Percentiles rank a stretch among this genome's conserved stretches.
Conservation (phyloP, 1,284 basidiomycete genomes). For the Ceratobasidium sp. region DNA sequence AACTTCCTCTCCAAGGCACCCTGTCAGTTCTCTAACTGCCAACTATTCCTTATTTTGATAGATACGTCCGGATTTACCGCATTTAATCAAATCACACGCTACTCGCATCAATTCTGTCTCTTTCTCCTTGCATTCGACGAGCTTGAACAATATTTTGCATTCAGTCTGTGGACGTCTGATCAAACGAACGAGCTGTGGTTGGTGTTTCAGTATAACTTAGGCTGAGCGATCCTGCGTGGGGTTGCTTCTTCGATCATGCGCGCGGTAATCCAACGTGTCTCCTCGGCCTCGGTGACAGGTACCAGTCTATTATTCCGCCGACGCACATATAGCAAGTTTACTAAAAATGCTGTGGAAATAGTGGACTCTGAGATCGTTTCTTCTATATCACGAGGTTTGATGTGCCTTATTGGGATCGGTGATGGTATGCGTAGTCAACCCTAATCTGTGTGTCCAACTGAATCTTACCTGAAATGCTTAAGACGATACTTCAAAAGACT, state of each 20-base stretch:
- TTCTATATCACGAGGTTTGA: conserved; percentile 83
- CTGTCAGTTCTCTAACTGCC: not conserved
- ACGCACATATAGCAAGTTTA: conserved; percentile 30
- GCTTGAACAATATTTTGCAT: not conserved
- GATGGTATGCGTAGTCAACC: conserved; percentile 70
- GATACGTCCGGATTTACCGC: conserved; percentile 27
- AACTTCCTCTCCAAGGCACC: not conserved
- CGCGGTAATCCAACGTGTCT: conserved; percentile 82
- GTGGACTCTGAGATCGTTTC: conserved; percentile 82
- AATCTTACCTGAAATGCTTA: conserved; percentile 51
- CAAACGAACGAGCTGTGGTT: not conserved
- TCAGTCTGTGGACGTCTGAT: not conserved
- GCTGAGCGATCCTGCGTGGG: not conserved
- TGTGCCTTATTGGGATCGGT: conserved; percentile 91
- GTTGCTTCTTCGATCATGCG: conserved; percentile 66
- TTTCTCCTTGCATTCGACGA: not conserved
- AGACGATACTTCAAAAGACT: conserved; percentile 86
- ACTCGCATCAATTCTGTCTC: not conserved
- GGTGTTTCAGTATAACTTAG: not conserved
- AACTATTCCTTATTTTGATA: conserved; percentile 9
- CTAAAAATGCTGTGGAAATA: conserved; percentile 54
- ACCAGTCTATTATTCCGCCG: conserved; percentile 49
- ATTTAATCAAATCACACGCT: conserved; percentile 23
- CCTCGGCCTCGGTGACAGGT: conserved; percentile 82
- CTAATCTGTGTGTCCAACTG: not conserved